Evolutionary conservation across 2,329 filamentous ascomycete species (phyloP).

Genomic region (Raffaelea deltoideospora): DNA sequence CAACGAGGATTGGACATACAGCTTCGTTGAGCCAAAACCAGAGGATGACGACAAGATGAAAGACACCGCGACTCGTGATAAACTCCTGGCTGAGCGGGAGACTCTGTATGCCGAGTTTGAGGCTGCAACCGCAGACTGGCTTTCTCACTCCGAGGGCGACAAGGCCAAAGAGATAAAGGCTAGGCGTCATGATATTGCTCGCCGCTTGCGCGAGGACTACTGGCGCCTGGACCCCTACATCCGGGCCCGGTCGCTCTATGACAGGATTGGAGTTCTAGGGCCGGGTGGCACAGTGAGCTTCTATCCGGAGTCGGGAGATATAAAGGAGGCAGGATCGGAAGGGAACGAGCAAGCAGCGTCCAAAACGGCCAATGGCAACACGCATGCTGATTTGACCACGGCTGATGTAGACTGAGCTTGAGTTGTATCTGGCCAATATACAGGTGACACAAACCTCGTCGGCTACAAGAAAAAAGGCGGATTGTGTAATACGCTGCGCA

Average conservation of each 20-base stretch:
- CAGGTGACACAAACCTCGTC: too few relatives aligned
- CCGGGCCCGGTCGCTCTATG: conserved; percentile 69
- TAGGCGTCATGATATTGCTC: conserved; percentile 46
- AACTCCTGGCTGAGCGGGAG: conserved; percentile 47
- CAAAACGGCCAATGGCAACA: conserved; percentile 8
- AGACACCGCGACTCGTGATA: conserved; percentile 45
- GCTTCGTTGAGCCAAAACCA: conserved; percentile 59
- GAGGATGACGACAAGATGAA: conserved; percentile 69
- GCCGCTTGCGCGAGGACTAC: conserved; percentile 56
- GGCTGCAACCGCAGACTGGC: conserved; percentile 60
- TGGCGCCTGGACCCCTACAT: conserved; percentile 84
- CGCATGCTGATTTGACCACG: conserved; percentile 19
- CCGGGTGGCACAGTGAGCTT: conserved; percentile 54
- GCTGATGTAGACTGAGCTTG: conserved; percentile 29
- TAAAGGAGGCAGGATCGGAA: too few relatives aligned
- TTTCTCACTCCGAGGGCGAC: conserved; percentile 32
- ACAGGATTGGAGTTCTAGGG: conserved; percentile 60
- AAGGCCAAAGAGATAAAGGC: conserved; percentile 33
- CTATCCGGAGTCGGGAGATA: too few relatives aligned
- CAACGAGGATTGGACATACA: conserved; percentile 69
- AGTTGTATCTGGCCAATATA: too few relatives aligned
- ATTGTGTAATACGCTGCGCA: too few relatives aligned
- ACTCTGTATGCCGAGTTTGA: conserved; percentile 61
- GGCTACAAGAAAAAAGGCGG: too few relatives aligned
- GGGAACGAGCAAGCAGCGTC: neutral